These are phyloP conservation scores for Macrophomina tecta DNA, from an alignment of 2,329 filamentous ascomycete genomes.

Conservation along the genomic window DNA sequence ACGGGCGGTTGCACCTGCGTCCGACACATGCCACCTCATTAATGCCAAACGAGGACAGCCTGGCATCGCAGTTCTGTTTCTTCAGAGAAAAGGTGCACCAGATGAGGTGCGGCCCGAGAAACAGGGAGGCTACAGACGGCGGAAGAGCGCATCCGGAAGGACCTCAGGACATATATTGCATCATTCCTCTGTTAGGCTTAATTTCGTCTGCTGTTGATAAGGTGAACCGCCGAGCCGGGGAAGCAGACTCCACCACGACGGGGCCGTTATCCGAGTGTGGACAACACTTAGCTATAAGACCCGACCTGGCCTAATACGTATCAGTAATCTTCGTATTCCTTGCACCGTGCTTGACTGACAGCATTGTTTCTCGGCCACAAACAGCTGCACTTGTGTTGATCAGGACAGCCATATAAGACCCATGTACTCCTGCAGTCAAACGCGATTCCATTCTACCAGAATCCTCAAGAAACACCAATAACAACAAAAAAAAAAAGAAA, in stretches of 20 bases:
- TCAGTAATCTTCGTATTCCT: background rate
- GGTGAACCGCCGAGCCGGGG: background rate
- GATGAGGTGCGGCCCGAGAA: background rate
- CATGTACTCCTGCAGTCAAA: background rate
- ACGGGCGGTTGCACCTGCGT: background rate
- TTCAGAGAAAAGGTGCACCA: background rate
- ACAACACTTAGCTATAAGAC: conserved; percentile 6
- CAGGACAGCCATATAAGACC: background rate
- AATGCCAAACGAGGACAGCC: background rate
- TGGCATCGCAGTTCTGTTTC: background rate
- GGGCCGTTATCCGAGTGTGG: background rate
- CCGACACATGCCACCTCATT: background rate
- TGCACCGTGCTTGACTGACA: background rate
- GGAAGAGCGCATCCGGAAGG: background rate
- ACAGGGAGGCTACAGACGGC: background rate
- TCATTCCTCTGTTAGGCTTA: background rate
- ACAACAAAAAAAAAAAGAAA: background rate
- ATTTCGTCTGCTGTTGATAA: background rate
- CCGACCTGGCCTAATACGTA: background rate
- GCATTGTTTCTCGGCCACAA: background rate
- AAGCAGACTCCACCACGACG: background rate
- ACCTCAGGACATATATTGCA: background rate
- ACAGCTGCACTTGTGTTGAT: background rate
- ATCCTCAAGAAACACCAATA: background rate
- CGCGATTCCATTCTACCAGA: background rate